Evolutionary conservation across 768 basidiomycete species (phyloP), one percentile per base, ranked within the genome.

Genomic region (Suillus occidentalis): DNA sequence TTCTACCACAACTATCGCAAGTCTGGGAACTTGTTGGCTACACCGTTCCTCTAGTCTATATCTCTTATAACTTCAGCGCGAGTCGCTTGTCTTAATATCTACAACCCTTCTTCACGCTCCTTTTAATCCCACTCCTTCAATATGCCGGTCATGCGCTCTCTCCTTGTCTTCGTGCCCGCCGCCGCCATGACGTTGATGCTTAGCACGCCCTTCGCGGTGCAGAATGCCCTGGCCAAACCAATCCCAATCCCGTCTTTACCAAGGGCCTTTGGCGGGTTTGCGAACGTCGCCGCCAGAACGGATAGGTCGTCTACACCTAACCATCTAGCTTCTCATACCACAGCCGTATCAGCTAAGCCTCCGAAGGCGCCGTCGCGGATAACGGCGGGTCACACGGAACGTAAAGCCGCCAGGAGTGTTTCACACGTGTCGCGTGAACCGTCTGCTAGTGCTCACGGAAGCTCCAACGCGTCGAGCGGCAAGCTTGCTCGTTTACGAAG

Each of bases 151-250:
- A 71, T 73, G 70, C 80, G 77, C 67, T 73, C 77, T 68, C 63
- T 82, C 65, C 72, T 80, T 66, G 64, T 83, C 71, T 78, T 77
- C 63, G 70, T 83, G 58, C 76, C 82, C 70, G 76, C 80, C 56
- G 69, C 79, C 65, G 75, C 72, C 64, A 75, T 85, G 67, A 72
- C 77, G 57, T 71, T 77, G 53, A 70, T 80, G 63, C 67, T 77
- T 66, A 75, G 77, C 60, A 53, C 69, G 18, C 60, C 66, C n/a
- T 37, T 70, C n/a, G 43, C 66, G 6, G 63, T 72, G 22, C 63
- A 67, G 6, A 52, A 64, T 13, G 71, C 69, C 25, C 55, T 73
- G 42, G 79, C 77, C 8, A 68, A 63, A 42, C 63, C 60, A 31
- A 62, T 63, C 42, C 31, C 36, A 45, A 20, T 63, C 0, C 58